phyloP scores from a whole-genome alignment of 2,329 filamentous ascomycete species.

The Corinectria fuckeliana region DNA sequence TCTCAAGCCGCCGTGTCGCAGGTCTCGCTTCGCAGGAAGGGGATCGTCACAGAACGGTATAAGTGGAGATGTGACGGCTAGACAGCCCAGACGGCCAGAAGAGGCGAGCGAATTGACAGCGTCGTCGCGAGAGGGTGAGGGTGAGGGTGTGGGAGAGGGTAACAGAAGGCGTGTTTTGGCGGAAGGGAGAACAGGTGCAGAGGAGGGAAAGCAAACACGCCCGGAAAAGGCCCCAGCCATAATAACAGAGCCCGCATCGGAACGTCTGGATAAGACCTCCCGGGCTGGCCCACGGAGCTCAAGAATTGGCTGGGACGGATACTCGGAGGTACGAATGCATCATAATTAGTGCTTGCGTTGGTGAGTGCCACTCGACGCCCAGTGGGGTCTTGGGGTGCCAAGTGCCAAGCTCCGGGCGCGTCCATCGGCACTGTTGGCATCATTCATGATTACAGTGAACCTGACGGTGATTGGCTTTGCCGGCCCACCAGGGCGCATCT shows the following conservation, averaged over 20 bases:
- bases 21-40: conserved; percentile 14
- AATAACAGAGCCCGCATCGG: neutral
- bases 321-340: neutral
- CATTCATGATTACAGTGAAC: neutral
- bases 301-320: neutral
- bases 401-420: conserved; percentile 4
- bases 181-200: neutral
- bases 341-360: neutral
- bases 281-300: neutral
- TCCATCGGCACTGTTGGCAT: neutral
- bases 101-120: conserved; percentile 32
- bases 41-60: conserved; percentile 26
- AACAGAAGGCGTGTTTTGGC: neutral
- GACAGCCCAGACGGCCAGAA: conserved; percentile 1
- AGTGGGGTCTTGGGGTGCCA: conserved; percentile 1
- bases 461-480: neutral
- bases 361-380: neutral
- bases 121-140: neutral
- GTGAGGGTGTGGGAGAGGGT: neutral
- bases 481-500: neutral
- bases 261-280: conserved; percentile 7
- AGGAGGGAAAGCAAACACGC: neutral
- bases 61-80: conserved; percentile 19
- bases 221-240: neutral
- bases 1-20: conserved; percentile 9